Percentiles rank a stretch among this genome's conserved stretches.
Evolutionary conservation across 2,329 filamentous ascomycete species (phyloP).

Genomic region (Colletotrichum endophyticum): DNA sequence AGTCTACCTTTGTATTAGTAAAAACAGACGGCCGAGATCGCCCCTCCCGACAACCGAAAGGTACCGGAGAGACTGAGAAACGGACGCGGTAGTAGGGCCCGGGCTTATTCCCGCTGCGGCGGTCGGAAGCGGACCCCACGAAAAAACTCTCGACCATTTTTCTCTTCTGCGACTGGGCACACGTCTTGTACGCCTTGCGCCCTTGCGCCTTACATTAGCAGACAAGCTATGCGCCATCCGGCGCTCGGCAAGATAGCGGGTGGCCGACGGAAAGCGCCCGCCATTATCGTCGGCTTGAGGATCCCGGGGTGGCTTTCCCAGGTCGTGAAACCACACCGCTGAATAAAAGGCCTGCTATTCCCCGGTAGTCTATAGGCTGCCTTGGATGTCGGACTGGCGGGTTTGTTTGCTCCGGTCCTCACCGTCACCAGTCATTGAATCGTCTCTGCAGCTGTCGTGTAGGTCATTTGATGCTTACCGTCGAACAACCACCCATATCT

Average conservation of each 20-base stretch:
- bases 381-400: not conserved
- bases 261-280: not conserved
- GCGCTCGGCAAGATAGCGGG: not conserved
- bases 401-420: not conserved
- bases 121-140: not conserved
- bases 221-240: not conserved
- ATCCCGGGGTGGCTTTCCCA: not conserved
- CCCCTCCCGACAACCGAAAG: not conserved
- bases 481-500: not conserved
- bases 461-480: not conserved
- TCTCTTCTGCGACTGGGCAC: not conserved
- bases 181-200: not conserved
- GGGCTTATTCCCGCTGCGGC: constrained; percentile 4
- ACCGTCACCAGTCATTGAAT: not conserved
- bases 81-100: not conserved
- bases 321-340: not conserved
- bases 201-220: not conserved
- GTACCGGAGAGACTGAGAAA: not conserved
- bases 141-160: not conserved
- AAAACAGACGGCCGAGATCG: not conserved
- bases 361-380: not conserved
- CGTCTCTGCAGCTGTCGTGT: not conserved
- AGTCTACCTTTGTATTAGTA: not conserved
- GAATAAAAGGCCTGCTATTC: not conserved
- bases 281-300: not conserved